phyloP scores from a whole-genome alignment of 352 stramenopile species.

The Pythium dissotocum region DNA sequence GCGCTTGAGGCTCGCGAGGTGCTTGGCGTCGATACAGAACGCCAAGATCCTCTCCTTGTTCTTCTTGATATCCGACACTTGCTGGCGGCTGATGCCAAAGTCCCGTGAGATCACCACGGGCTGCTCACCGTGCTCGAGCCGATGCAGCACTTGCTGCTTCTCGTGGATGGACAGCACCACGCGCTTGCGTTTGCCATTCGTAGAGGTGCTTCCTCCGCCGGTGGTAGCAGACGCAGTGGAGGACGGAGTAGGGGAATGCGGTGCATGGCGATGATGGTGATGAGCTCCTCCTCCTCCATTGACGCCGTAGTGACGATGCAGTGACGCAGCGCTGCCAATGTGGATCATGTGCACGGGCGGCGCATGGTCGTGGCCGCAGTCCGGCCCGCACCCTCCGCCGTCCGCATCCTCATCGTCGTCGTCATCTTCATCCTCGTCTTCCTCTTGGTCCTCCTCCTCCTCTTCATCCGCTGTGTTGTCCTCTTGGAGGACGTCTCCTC shows the following conservation, averaged over 20 bases:
- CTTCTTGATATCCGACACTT: constrained; percentile 88
- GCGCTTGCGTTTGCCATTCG: constrained; percentile 64
- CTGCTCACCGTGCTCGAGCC: constrained; percentile 64
- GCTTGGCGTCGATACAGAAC: constrained; percentile 76
- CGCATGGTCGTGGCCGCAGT: constrained; percentile 22
- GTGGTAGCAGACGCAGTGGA: constrained; percentile 6
- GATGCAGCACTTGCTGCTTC: constrained; percentile 82
- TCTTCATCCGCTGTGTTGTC: constrained; percentile 10
- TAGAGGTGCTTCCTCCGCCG: constrained; percentile 4
- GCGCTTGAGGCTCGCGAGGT: constrained; percentile 64
- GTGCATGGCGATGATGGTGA: neutral
- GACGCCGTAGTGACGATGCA: neutral
- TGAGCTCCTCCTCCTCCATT: too few relatives aligned
- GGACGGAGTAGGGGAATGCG: constrained; percentile 18
- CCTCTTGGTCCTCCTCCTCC: constrained; percentile 17
- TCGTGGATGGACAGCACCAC: constrained; percentile 83
- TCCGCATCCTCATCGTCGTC: constrained; percentile 18
- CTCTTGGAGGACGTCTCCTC: constrained; percentile 5
- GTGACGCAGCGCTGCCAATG: constrained; percentile 3
- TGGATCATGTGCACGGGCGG: constrained; percentile 23
- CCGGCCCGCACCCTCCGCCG: constrained; percentile 4
- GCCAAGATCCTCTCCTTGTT: constrained; percentile 77
- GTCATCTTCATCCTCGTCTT: constrained; percentile 23
- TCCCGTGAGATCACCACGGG: constrained; percentile 56
- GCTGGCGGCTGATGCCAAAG: constrained; percentile 77